These are phyloP conservation scores for Dillenia suffruticosa DNA, from an alignment of 164 flowering plant genomes.

Conservation along the genomic window DNA sequence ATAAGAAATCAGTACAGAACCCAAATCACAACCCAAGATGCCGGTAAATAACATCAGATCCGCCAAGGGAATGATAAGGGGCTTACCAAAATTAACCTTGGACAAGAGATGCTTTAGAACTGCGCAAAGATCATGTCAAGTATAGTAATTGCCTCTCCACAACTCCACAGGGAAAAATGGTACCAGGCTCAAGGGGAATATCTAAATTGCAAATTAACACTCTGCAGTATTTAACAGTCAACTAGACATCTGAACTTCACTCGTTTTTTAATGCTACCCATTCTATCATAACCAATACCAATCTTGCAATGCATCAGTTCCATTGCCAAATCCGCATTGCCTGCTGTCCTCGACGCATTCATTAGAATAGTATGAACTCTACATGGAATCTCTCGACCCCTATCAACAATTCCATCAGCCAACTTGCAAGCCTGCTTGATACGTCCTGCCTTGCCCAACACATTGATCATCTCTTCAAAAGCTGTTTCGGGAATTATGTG, in stretches of 20 bases:
- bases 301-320: slow-evolving; percentile 93
- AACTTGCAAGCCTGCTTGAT: slow-evolving; percentile 84
- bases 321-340: slow-evolving; percentile 77
- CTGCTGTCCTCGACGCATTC: slow-evolving; percentile 95
- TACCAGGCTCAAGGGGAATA: no score
- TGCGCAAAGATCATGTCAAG: no score
- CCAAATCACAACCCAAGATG: no score
- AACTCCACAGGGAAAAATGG: no score
- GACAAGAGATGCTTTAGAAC: no score
- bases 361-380: slow-evolving; percentile 68
- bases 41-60: no score
- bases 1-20: no score
- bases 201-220: no score
- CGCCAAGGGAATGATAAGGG: no score
- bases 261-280: slow-evolving; percentile 74
- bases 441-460: slow-evolving; percentile 80
- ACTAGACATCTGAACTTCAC: slow-evolving; percentile 71
- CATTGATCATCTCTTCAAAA: slow-evolving; percentile 84
- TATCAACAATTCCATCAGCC: slow-evolving; percentile 92
- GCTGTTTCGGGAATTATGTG: slow-evolving; percentile 78
- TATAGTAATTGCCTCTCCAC: no score
- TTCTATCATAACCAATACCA: slow-evolving; percentile 86
- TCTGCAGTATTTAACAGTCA: slow-evolving; percentile 23
- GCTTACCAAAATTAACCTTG: no score
- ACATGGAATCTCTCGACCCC: slow-evolving; percentile 93